phyloP scores from a whole-genome alignment of 371 early-diverging fungal species.

The Mortierella sp. region DNA sequence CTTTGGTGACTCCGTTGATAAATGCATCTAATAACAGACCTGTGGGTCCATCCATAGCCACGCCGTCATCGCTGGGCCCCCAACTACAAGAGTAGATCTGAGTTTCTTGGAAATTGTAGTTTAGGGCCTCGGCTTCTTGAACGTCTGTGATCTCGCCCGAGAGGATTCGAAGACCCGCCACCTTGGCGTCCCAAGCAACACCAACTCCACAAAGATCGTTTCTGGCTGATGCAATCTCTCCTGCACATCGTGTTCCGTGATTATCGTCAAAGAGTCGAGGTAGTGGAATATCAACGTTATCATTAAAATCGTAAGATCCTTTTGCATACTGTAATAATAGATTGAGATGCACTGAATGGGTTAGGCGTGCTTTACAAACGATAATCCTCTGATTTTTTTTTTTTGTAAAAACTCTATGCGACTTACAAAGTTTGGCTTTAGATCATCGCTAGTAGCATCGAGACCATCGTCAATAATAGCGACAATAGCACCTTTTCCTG shows the following conservation, averaged over 20 bases:
- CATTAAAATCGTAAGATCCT: slow-evolving; percentile 96
- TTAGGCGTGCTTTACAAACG: background rate
- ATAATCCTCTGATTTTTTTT: background rate
- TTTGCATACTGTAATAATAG: slow-evolving; percentile 68
- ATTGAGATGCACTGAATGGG: background rate
- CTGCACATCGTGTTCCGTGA: slow-evolving; percentile 98
- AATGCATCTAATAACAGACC: slow-evolving; percentile 85
- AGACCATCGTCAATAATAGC: slow-evolving; percentile 97
- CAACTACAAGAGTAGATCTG: slow-evolving; percentile 94
- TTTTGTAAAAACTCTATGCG: background rate
- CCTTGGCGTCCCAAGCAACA: slow-evolving; percentile 89
- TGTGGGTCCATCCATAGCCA: slow-evolving; percentile 85
- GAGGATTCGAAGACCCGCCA: slow-evolving; percentile 94
- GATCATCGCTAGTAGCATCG: slow-evolving; percentile 86
- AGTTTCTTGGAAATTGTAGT: slow-evolving; percentile 84
- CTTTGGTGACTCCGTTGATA: slow-evolving; percentile 83
- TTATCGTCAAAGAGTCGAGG: slow-evolving; percentile 86
- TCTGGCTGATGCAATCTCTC: slow-evolving; percentile 92
- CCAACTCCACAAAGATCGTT: slow-evolving; percentile 97
- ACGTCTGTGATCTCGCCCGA: slow-evolving; percentile 88
- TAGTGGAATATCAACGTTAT: slow-evolving; percentile 78
- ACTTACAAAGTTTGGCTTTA: slow-evolving; percentile 90
- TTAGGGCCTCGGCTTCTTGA: slow-evolving; percentile 90
- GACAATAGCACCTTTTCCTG: slow-evolving; percentile 88
- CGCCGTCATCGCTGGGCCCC: slow-evolving; percentile 93